A percentile compares a stretch with the other conserved stretches of the same genome.
phyloP scores from a whole-genome alignment of 495 filamentous ascomycete species.

The Penicillium alfredii region DNA sequence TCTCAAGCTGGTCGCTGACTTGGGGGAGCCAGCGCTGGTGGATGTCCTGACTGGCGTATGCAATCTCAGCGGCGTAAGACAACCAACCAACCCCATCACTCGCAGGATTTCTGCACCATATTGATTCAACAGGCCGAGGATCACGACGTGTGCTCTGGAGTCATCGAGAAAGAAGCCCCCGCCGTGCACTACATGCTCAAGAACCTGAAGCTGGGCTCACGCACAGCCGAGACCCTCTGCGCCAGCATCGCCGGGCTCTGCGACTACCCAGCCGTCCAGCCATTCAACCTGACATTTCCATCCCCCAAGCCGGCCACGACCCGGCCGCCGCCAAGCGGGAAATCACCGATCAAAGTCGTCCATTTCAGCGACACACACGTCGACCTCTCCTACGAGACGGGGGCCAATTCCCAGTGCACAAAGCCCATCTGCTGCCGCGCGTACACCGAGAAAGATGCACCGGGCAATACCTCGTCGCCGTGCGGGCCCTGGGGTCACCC shows the following conservation, averaged over 20 bases:
- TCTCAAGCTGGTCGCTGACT: slow-evolving; percentile 38
- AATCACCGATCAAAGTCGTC: slow-evolving; percentile 44
- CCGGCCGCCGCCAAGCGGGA: slow-evolving; percentile 39
- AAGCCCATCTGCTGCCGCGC: slow-evolving; percentile 53
- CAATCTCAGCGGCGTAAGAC: slow-evolving; percentile 34
- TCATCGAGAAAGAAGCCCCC: slow-evolving; percentile 43
- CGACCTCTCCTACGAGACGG: slow-evolving; percentile 45
- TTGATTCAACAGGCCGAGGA: slow-evolving; percentile 30
- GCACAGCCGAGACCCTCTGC: slow-evolving; percentile 45
- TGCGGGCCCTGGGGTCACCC: slow-evolving; percentile 45
- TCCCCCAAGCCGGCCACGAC: slow-evolving; percentile 33
- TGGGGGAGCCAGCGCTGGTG: slow-evolving; percentile 39
- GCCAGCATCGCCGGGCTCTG: slow-evolving; percentile 46
- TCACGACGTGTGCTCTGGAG: slow-evolving; percentile 44
- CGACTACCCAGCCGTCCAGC: slow-evolving; percentile 36
- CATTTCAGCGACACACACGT: slow-evolving; percentile 54
- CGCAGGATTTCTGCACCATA: too few species aligned
- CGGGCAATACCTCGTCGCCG: slow-evolving; percentile 37
- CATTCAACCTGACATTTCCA: slow-evolving; percentile 40
- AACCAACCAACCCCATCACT: neutral
- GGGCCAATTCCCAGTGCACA: slow-evolving; percentile 45
- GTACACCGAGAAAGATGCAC: slow-evolving; percentile 37
- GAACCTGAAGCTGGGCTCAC: slow-evolving; percentile 38
- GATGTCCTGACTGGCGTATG: slow-evolving; percentile 40
- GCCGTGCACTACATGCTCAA: slow-evolving; percentile 43